Evolutionary conservation across 495 filamentous ascomycete species (phyloP).

Genomic region (Daldinia caldariorum): DNA sequence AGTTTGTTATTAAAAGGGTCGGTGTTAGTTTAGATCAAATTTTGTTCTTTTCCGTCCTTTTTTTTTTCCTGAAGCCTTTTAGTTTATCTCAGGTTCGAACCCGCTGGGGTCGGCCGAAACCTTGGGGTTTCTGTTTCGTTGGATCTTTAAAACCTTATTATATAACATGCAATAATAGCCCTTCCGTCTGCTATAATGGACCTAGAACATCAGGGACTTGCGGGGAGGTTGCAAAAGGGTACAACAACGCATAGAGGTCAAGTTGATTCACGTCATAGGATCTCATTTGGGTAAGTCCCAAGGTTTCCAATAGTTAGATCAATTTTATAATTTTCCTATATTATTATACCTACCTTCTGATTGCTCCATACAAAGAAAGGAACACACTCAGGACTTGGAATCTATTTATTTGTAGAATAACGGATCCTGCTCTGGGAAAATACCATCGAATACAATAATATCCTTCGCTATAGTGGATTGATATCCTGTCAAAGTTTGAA

Average conservation of each 20-base stretch:
- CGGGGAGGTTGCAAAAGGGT: constrained; percentile 2
- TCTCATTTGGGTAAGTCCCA: constrained; percentile 4
- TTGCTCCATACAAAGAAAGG: no score
- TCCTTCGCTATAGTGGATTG: no score
- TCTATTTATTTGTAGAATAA: constrained; percentile 16
- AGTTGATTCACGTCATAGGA: constrained; percentile 13
- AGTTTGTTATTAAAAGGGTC: background rate
- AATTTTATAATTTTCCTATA: no score
- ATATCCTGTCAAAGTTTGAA: constrained; percentile 12
- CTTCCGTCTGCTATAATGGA: constrained; percentile 5
- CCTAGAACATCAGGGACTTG: constrained; percentile 14
- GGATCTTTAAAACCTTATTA: constrained; percentile 11
- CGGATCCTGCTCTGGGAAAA: background rate
- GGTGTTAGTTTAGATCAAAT: constrained; percentile 18
- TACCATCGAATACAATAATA: background rate
- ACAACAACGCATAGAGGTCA: background rate
- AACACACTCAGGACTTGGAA: no score
- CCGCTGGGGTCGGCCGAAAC: constrained; percentile 26
- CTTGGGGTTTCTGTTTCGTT: constrained; percentile 2
- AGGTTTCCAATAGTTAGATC: background rate
- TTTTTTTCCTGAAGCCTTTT: constrained; percentile 12
- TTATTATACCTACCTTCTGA: no score
- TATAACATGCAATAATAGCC: constrained; percentile 4
- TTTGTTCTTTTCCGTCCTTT: background rate
- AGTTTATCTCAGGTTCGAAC: constrained; percentile 2